Evolutionary conservation across 2,329 filamentous ascomycete species (phyloP).

Genomic region (Shiraia bambusicola): DNA sequence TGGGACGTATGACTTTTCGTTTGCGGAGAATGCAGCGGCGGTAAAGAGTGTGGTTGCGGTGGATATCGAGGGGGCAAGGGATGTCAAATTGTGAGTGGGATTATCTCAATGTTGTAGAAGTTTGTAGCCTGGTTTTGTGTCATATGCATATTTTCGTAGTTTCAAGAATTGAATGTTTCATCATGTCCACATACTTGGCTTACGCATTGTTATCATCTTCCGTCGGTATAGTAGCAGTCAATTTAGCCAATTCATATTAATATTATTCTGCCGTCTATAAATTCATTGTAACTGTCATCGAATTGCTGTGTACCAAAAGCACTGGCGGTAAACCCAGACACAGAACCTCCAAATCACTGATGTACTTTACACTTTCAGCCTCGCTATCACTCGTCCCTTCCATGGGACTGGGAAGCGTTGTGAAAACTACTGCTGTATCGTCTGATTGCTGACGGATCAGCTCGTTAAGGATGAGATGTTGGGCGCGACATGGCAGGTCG

Average conservation of each 20-base stretch:
- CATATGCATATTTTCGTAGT: too few species aligned
- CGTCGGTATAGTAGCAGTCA: too few species aligned
- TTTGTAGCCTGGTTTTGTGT: neutral
- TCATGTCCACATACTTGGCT: neutral
- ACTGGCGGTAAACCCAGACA: slow-evolving; percentile 75
- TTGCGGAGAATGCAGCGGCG: slow-evolving; percentile 32
- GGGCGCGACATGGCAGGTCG: slow-evolving; percentile 78
- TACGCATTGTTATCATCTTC: too few species aligned
- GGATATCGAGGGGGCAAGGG: slow-evolving; percentile 20
- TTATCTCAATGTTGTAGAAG: too few species aligned
- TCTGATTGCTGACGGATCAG: slow-evolving; percentile 59
- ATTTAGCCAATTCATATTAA: too few species aligned
- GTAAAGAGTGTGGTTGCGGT: slow-evolving; percentile 29
- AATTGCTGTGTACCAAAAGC: slow-evolving; percentile 80
- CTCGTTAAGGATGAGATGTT: slow-evolving; percentile 85
- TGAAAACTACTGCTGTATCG: slow-evolving; percentile 74
- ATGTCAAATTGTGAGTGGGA: slow-evolving; percentile 1
- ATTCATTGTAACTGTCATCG: slow-evolving; percentile 83
- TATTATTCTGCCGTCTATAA: slow-evolving; percentile 46
- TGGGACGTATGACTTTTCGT: slow-evolving; percentile 35
- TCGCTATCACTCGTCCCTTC: slow-evolving; percentile 75
- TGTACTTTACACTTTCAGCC: slow-evolving; percentile 69
- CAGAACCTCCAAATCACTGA: slow-evolving; percentile 76
- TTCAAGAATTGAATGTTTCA: too few species aligned
- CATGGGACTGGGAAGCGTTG: slow-evolving; percentile 77